These are phyloP conservation scores for Apiospora pterosperma DNA, from an alignment of 2,329 filamentous ascomycete species.

Conservation along the genomic window DNA sequence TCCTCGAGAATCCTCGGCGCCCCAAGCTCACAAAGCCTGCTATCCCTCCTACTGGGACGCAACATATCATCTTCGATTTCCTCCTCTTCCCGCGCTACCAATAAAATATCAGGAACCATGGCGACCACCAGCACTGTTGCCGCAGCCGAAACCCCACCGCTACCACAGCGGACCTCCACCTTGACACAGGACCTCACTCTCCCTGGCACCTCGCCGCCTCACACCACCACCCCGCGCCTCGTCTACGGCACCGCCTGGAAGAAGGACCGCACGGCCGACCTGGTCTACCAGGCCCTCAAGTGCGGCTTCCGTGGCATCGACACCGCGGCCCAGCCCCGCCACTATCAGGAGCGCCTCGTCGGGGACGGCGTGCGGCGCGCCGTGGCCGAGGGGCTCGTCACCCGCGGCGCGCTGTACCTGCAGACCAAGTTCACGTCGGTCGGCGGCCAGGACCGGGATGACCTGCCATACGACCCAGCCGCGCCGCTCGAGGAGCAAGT, in stretches of 20 bases:
- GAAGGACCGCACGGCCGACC: constrained; percentile 59
- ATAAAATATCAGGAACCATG: not conserved
- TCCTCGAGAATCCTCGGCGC: not conserved
- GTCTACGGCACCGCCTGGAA: constrained; percentile 90
- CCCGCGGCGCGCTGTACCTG: constrained; percentile 61
- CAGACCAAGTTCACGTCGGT: constrained; percentile 81
- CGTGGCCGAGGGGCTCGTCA: constrained; percentile 55
- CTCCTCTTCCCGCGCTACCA: not conserved
- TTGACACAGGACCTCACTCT: constrained; percentile 16
- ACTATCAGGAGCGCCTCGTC: constrained; percentile 72
- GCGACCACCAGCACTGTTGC: not conserved
- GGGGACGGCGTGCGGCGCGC: constrained; percentile 63
- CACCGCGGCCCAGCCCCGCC: constrained; percentile 73
- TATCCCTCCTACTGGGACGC: not conserved
- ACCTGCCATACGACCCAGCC: constrained; percentile 60
- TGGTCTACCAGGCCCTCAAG: constrained; percentile 66
- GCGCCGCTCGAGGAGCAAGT: constrained; percentile 62
- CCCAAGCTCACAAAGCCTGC: not conserved
- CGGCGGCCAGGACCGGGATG: constrained; percentile 54
- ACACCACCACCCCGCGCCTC: constrained; percentile 45
- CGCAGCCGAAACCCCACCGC: not conserved
- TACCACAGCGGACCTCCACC: constrained; percentile 6
- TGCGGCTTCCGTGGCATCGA: constrained; percentile 72
- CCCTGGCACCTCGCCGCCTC: not conserved
- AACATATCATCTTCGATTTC: not conserved